phyloP scores from a whole-genome alignment of 352 stramenopile species.

The Globisporangium mamillatum region DNA sequence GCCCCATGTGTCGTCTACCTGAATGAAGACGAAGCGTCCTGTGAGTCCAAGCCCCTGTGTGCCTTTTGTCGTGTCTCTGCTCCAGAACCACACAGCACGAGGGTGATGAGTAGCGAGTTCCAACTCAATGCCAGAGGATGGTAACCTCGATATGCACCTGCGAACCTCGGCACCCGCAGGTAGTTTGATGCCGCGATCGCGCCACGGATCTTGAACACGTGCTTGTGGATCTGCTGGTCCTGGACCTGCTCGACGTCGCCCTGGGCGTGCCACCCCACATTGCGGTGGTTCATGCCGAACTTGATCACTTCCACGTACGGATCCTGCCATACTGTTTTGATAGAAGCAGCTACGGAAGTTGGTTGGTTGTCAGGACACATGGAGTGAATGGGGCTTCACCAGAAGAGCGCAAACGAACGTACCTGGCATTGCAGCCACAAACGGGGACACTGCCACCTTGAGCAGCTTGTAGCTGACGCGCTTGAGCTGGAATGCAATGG shows the following conservation, averaged over 20 bases:
- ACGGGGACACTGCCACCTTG: slow-evolving; percentile 22
- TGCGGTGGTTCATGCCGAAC: slow-evolving; percentile 57
- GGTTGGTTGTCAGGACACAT: neutral
- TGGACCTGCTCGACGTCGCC: slow-evolving; percentile 70
- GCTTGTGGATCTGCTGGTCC: slow-evolving; percentile 71
- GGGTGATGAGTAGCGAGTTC: neutral
- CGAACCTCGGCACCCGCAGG: slow-evolving; percentile 57
- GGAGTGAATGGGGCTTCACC: neutral
- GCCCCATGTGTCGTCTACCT: slow-evolving; percentile 27
- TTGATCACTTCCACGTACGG: slow-evolving; percentile 87
- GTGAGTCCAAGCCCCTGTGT: slow-evolving; percentile 60
- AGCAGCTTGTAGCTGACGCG: neutral
- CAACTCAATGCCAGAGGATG: neutral
- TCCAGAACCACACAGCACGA: neutral
- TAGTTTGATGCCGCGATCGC: slow-evolving; percentile 74
- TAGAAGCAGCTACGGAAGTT: neutral
- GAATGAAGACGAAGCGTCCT: slow-evolving; percentile 68
- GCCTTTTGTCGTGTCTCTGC: slow-evolving; percentile 42
- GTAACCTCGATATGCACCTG: neutral
- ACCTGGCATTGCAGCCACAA: slow-evolving; percentile 31
- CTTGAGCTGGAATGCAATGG: neutral
- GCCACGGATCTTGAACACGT: slow-evolving; percentile 72
- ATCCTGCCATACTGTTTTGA: slow-evolving; percentile 70
- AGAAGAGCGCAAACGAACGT: slow-evolving; percentile 1
- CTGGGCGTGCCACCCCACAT: slow-evolving; percentile 49